Base-by-base conservation (phyloP, 2,329 filamentous ascomycete genomes). In the Clarireedia paspali region DNA sequence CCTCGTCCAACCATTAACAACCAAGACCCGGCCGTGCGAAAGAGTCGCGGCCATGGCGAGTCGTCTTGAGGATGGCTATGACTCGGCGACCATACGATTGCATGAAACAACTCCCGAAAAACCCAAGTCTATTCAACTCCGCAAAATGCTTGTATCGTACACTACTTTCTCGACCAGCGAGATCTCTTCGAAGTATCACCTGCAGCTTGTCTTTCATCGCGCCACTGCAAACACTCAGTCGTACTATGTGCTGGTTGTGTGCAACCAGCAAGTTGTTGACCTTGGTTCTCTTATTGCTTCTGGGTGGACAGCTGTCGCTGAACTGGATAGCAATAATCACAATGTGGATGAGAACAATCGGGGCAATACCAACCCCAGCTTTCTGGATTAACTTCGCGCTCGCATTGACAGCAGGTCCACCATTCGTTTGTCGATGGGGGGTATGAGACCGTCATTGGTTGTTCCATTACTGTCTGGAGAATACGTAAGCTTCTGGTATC, bases 361-460 rank as follows among this genome's bases (percentile, higher is more conserved):
- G 62, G 58, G 23, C 63, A 65, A 2, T 49, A 4, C 4, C 30
- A 17, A n/a, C 51, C 55, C 42, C 40, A 56, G 6, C n/a, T 24
- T 0, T n/a, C 30, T 9, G 54, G 34, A 40, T 62, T 58, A 10
- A 63, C 39, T 51, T 62, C 51, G 3, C 44, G 48, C 3, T 15
- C 2, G 34, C 57, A 59, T 14, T 20, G 4, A 42, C 60, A 62
- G 50, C 57, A 62, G 7, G 12, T 20, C 62, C 62, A 64, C 60
- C 57, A 63, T 27, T 47, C 52, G 4, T 20, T 40, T 26, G 50
- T 26, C 4, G 12, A n/a, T n/a, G 46, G 44, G 5, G 7, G 14
- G 12, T 36, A 26, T 12, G 46, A 42, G n/a, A 26, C 24, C 42
- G n/a, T 44, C 23, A 17, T 46, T 14, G 12, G 42, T 24, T 23